Percentiles rank a stretch among this genome's conserved stretches.
These are phyloP conservation scores for Stropharia rugosoannulata DNA, from an alignment of 768 basidiomycete genomes.

Conservation along the genomic window DNA sequence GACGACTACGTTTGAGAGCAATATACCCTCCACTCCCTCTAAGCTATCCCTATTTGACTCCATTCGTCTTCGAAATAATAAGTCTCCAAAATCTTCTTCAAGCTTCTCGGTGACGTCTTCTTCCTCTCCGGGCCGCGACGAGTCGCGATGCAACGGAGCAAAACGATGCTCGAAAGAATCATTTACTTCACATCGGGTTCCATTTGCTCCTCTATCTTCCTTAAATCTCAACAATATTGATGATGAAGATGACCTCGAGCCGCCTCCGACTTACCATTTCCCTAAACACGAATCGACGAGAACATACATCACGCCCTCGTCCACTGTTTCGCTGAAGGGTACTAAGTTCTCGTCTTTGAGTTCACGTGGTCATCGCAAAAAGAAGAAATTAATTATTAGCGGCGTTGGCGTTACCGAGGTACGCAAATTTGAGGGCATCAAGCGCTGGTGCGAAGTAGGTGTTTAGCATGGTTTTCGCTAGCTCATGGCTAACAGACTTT, in stretches of 20 bases:
- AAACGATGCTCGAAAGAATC: conserved; percentile 2
- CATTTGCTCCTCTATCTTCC: conserved; percentile 30
- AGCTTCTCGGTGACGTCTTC: conserved; percentile 22
- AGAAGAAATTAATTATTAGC: conserved; percentile 67
- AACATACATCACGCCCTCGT: conserved; percentile 13
- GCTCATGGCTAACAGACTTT: not conserved
- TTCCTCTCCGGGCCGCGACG: conserved; percentile 10
- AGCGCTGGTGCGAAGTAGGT: conserved; percentile 75
- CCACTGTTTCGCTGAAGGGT: conserved; percentile 20
- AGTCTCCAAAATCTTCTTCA: conserved; percentile 31
- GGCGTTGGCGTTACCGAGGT: conserved; percentile 63
- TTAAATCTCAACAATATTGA: conserved; percentile 24
- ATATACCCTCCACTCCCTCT: conserved; percentile 38
- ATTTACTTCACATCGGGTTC: conserved; percentile 19
- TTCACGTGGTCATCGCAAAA: conserved; percentile 47
- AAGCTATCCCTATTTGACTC: conserved; percentile 40
- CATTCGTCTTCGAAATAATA: conserved; percentile 32
- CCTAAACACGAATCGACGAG: conserved; percentile 17
- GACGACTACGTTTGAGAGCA: conserved; percentile 45
- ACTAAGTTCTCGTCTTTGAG: conserved; percentile 36
- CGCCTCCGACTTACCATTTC: conserved; percentile 17
- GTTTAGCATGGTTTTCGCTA: not conserved
- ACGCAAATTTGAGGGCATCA: conserved; percentile 64
- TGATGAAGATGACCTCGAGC: conserved; percentile 27
- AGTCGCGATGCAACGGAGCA: not conserved